phyloP scores from a whole-genome alignment of 2,329 filamentous ascomycete species.

The Xylariaceae sp. region DNA sequence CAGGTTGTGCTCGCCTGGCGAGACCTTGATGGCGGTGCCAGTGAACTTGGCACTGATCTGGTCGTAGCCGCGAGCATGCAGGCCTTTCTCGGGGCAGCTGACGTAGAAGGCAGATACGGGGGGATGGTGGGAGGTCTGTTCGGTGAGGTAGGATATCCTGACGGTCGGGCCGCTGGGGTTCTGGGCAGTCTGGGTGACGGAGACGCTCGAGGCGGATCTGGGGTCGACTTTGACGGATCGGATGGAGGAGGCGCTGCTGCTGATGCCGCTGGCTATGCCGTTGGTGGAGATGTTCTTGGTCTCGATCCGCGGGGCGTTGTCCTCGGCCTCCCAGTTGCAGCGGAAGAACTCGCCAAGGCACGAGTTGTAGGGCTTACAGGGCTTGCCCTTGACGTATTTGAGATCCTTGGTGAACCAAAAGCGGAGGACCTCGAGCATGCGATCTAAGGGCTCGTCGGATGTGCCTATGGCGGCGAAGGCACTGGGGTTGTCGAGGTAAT shows the following conservation, averaged over 20 bases:
- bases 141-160: slow-evolving; percentile 88
- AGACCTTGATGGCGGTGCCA: slow-evolving; percentile 87
- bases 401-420: slow-evolving; percentile 99
- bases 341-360: slow-evolving; percentile 96
- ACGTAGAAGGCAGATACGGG: slow-evolving; percentile 96
- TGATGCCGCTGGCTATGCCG: slow-evolving; percentile 30
- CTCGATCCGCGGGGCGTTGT: slow-evolving; percentile 66
- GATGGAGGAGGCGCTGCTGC: slow-evolving; percentile 46
- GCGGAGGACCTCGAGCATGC: slow-evolving; percentile 89
- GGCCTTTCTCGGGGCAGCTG: slow-evolving; percentile 85
- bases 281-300: slow-evolving; percentile 40
- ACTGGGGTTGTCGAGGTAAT: slow-evolving; percentile 92
- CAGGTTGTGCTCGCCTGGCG: slow-evolving; percentile 87
- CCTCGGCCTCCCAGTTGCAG: slow-evolving; percentile 94
- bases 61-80: slow-evolving; percentile 86
- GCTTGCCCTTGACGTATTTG: slow-evolving; percentile 98
- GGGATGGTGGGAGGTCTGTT: slow-evolving; percentile 97
- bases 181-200: slow-evolving; percentile 48
- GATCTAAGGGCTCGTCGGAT: slow-evolving; percentile 84
- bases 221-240: slow-evolving; percentile 43
- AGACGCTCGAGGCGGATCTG: slow-evolving; percentile 47
- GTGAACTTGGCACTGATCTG: slow-evolving; percentile 98
- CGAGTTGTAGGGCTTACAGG: slow-evolving; percentile 98
- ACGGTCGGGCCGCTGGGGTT: slow-evolving; percentile 52
- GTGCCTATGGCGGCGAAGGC: slow-evolving; percentile 82